Evolutionary conservation across 2,329 filamentous ascomycete species (phyloP).

Genomic region (Ophiocordyceps camponoti-saundersi): DNA sequence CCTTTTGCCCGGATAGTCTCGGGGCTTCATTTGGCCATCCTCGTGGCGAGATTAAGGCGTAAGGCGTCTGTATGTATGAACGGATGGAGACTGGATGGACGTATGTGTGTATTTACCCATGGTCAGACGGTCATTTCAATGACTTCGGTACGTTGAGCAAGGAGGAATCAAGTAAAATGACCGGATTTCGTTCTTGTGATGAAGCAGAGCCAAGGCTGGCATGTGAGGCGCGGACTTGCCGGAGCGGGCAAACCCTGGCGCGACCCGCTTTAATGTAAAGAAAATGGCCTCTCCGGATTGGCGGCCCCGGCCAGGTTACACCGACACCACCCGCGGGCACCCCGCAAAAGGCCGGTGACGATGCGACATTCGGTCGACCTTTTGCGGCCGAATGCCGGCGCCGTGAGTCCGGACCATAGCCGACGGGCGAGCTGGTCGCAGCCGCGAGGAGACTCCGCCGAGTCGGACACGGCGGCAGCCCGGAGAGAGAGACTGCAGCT

Average conservation of each 20-base stretch:
- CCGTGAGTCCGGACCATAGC: slow-evolving; percentile 24
- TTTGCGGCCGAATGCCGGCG: slow-evolving; percentile 27
- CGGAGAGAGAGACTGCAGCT: slow-evolving; percentile 22
- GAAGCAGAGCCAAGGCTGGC: neutral
- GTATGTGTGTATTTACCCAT: neutral
- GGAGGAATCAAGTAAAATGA: neutral
- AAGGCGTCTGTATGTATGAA: neutral
- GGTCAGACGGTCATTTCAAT: neutral
- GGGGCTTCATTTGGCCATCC: neutral
- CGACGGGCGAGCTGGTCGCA: slow-evolving; percentile 20
- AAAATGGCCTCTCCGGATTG: slow-evolving; percentile 27
- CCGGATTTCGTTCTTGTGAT: neutral
- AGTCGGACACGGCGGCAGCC: slow-evolving; percentile 16
- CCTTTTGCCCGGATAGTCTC: neutral
- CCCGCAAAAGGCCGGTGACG: slow-evolving; percentile 9
- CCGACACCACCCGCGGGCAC: slow-evolving; percentile 18
- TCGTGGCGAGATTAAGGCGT: neutral
- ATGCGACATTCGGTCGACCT: slow-evolving; percentile 26
- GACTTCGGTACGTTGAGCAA: neutral
- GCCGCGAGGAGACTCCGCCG: slow-evolving; percentile 11
- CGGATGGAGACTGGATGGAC: neutral
- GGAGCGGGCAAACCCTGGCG: neutral
- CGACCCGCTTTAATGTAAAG: neutral
- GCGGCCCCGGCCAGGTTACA: slow-evolving; percentile 26
- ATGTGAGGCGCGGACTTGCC: neutral